These are phyloP conservation scores for Diaporthe citriasiana DNA, from an alignment of 2,329 filamentous ascomycete genomes.

Conservation along the genomic window DNA sequence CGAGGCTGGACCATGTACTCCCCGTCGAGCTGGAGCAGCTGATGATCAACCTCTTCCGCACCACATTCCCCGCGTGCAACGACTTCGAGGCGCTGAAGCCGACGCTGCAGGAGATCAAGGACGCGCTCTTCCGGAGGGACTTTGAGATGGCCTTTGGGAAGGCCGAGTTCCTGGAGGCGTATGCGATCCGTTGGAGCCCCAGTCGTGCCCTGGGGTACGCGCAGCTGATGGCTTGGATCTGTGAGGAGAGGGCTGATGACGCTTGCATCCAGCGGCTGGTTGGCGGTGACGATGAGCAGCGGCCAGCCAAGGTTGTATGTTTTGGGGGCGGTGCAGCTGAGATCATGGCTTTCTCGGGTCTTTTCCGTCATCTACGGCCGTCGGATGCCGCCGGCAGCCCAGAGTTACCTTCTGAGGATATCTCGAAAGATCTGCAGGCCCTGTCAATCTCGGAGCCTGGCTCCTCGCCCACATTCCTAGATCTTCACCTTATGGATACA, in stretches of 20 bases:
- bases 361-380: constrained; percentile 50
- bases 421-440: neutral
- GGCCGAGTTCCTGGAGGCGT: constrained; percentile 80
- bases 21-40: constrained; percentile 35
- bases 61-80: constrained; percentile 70
- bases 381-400: constrained; percentile 20
- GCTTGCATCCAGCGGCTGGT: constrained; percentile 26
- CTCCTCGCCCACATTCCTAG: neutral
- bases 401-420: neutral
- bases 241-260: constrained; percentile 49
- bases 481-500: constrained; percentile 38
- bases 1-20: constrained; percentile 14
- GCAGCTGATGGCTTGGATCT: constrained; percentile 62
- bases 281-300: constrained; percentile 11
- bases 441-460: constrained; percentile 10
- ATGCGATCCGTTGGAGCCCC: constrained; percentile 92
- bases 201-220: constrained; percentile 86
- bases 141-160: constrained; percentile 84
- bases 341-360: constrained; percentile 67
- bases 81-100: constrained; percentile 62
- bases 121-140: constrained; percentile 87
- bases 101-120: constrained; percentile 85
- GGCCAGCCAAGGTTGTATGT: constrained; percentile 58
- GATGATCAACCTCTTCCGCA: constrained; percentile 79
- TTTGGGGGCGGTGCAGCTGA: constrained; percentile 74